Evolutionary conservation across 2,329 filamentous ascomycete species (phyloP), one percentile per base, ranked within the genome.

Genomic region (Botryosphaeria agaves): DNA sequence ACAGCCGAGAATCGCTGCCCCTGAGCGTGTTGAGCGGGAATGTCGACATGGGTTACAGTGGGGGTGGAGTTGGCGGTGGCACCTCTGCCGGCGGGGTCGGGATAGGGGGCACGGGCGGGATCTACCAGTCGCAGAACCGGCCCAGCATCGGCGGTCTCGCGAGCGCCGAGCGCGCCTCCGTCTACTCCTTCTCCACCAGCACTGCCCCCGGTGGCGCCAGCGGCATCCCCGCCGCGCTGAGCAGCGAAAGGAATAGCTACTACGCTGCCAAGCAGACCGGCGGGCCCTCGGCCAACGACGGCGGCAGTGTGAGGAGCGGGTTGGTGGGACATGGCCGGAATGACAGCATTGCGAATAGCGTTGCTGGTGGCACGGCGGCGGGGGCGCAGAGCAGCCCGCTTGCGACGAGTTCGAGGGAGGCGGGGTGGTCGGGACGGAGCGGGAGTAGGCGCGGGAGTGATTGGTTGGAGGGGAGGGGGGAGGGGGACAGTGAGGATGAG

Each of bases 301-400:
- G 70, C 1, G 72, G 74, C 7, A 92, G 83, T 45, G 61, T 91
- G 18, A 69, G 81, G 32, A 92, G 82, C 49, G 82, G 80, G 0
- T 56, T 77, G 1, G 50, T 81, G 3, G 79, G 81, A 1, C 85
- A 93, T 49, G 72, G 69, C 2, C 68, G 82, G 37, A 76, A 81
- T 29, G 83, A 92, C 48, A 92, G 84, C 52, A 71, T 87, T 32
- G 77, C 64, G 36, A 78, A 80, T 16, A 87, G 79, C 50, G 75
- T 84, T 38, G 69, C 65, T 5, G 69, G 66, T 6, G 46, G 66
- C n/a, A 17, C 18, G 9, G 49, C 52, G 17, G 46, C 46, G 11
- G 59, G 55, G 11, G 53, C 9, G 17, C 28, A 15, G 15, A 19
- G 64, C 18, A 77, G 72, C 40, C 72, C 76, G 9, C 52, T 84